These are phyloP conservation scores for Aspergillus conjunctus DNA, from an alignment of 495 filamentous ascomycete species.

Conservation along the genomic window DNA sequence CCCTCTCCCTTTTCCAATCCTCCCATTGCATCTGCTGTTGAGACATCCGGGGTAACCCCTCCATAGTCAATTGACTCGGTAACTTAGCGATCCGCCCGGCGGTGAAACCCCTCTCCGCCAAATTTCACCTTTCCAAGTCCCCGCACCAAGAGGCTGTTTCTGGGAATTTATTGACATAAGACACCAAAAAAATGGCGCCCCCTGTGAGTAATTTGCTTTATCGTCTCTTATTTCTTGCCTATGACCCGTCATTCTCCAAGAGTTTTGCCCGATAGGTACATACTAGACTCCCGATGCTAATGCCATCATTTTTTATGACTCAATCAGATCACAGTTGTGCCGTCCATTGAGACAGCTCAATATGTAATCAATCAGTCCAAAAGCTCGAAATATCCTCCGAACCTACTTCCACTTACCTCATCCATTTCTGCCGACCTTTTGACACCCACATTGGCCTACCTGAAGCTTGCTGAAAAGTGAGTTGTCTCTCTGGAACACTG, in stretches of 20 bases:
- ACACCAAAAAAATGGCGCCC: conserved; percentile 35
- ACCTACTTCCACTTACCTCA: conserved; percentile 82
- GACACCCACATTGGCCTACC: conserved; percentile 87
- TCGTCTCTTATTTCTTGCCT: background rate
- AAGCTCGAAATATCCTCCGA: conserved; percentile 62
- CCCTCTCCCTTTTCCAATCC: background rate
- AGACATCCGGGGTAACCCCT: background rate
- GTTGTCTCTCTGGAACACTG: conserved; percentile 30
- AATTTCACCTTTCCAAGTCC: conserved; percentile 15
- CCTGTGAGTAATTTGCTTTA: conserved; percentile 30
- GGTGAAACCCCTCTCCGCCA: conserved; percentile 12
- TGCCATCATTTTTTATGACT: conserved; percentile 22
- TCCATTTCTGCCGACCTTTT: conserved; percentile 88
- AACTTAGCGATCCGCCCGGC: conserved; percentile 5
- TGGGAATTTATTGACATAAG: conserved; percentile 6
- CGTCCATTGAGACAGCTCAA: conserved; percentile 46
- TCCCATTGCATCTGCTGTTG: background rate
- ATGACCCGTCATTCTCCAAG: background rate
- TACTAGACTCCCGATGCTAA: conserved; percentile 9
- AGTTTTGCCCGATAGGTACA: background rate
- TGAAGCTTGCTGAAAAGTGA: conserved; percentile 79
- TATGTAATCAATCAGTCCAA: conserved; percentile 55
- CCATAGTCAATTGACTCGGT: background rate
- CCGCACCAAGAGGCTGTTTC: conserved; percentile 14
- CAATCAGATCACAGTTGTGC: conserved; percentile 42